Evolutionary conservation across 2,329 filamentous ascomycete genomes (phyloP), one percentile per base, ranked within the genome.

Genomic region (Colletotrichum echinochloae): DNA sequence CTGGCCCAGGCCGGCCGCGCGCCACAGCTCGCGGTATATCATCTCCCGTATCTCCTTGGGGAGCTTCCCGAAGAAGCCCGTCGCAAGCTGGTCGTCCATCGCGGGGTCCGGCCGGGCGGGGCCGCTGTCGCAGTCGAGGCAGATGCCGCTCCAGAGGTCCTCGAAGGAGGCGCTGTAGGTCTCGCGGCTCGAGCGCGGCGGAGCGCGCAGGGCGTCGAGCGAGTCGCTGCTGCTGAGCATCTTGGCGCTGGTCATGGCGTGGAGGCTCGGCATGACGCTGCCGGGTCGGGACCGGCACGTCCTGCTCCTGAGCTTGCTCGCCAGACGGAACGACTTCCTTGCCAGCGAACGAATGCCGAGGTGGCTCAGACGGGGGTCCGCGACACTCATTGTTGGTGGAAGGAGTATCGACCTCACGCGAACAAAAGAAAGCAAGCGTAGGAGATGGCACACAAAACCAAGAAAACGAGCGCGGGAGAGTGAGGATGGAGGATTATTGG

Each of bases 11-110:
- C 67, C 67, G 11, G 57, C 12, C 8, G 37, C 51, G 35, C 67
- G 67, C 67, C 67, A 70, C 20, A 70, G 67, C 57, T 70, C 57
- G 51, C 33, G 57, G 14, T 48, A 67, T 33, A 70, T 46, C 44
- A 70, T 62, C 46, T 70, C 67, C 9, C 67, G 64, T 3, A 70
- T 49, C 51, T 70, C 67, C 8, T 33, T 28, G 0, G 67, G 63
- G 6, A 70, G 64, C 57, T 16, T 61, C 3, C 39, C 66, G 12
- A 70, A 61, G 23, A 70, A 23, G 5, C 9, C n/a, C 44, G 57
- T 39, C 5, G 51, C 55, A 0, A 60, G 18, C 28, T 62, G 52
- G 7, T 28, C 26, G 26, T 54, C 9, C 16, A n/a, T 33, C 30
- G 2, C 20, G 16, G n/a, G 28, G 5, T 12, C 46, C 12, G 12